phyloP scores from a whole-genome alignment of 345 rosid genomes.

The Rhodamnia rubescens region DNA sequence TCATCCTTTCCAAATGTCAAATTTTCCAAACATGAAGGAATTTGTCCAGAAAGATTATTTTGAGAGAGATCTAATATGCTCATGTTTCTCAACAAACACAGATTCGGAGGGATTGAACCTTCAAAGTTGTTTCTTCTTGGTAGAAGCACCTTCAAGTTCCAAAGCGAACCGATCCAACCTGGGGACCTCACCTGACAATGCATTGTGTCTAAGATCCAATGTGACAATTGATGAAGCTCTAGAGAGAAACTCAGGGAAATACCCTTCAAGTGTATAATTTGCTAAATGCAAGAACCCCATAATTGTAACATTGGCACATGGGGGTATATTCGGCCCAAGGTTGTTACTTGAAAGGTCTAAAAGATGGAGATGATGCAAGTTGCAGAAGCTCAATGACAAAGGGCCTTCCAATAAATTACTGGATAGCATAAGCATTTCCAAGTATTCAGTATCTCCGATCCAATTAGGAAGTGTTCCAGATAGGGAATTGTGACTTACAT shows the following conservation, averaged over 20 bases:
- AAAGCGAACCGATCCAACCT: neutral
- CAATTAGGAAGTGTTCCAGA: slow-evolving; percentile 6
- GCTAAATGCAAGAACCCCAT: neutral
- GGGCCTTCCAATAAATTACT: neutral
- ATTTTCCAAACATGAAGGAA: neutral
- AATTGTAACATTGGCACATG: neutral
- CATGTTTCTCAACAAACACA: neutral
- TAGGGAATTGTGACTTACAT: slow-evolving; percentile 10
- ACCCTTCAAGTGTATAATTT: neutral
- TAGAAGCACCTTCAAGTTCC: neutral
- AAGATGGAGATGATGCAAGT: neutral
- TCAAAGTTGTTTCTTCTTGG: neutral
- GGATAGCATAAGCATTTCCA: neutral
- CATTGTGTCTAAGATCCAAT: neutral
- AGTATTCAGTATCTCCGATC: neutral
- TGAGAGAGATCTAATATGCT: neutral
- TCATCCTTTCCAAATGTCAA: neutral
- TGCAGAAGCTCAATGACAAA: neutral
- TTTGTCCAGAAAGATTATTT: neutral
- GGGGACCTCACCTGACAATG: neutral
- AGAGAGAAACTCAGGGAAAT: neutral
- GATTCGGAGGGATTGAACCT: neutral
- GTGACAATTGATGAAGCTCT: neutral
- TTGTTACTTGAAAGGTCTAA: slow-evolving; percentile 8
- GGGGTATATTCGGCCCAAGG: neutral